Percentiles rank a stretch among this genome's conserved stretches.
These are phyloP conservation scores for Backusella luteola DNA, from an alignment of 192 early-diverging fungal species.

Conservation along the genomic window DNA sequence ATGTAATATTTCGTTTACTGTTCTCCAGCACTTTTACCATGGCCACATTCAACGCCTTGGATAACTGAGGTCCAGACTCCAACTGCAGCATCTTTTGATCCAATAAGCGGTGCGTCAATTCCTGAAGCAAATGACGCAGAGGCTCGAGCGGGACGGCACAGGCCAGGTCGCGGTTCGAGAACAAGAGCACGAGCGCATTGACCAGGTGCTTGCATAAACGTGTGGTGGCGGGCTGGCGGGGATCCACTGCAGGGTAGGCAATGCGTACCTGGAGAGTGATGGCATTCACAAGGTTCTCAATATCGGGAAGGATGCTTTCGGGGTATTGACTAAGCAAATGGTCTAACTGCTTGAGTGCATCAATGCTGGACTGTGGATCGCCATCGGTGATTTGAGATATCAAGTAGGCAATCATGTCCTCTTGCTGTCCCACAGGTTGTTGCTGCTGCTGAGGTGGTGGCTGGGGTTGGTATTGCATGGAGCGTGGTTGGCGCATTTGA, in stretches of 20 bases:
- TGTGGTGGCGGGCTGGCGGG: conserved; percentile 44
- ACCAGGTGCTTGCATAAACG: conserved; percentile 81
- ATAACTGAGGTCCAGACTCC: conserved; percentile 59
- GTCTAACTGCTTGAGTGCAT: conserved; percentile 76
- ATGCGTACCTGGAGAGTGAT: conserved; percentile 74
- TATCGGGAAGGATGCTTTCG: conserved; percentile 54
- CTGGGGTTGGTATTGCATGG: conserved; percentile 21
- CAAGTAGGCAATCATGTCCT: conserved; percentile 62
- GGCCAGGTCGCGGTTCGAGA: conserved; percentile 68
- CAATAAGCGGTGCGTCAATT: conserved; percentile 76
- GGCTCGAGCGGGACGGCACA: conserved; percentile 57
- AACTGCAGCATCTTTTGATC: conserved; percentile 69
- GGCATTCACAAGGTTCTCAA: conserved; percentile 67
- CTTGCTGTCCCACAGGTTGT: conserved; percentile 33
- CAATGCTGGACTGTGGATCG: conserved; percentile 63
- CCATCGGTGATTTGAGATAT: conserved; percentile 66
- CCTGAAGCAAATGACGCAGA: conserved; percentile 68
- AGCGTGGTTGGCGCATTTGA: background rate
- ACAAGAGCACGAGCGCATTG: conserved; percentile 75
- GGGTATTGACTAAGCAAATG: conserved; percentile 52
- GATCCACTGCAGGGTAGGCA: conserved; percentile 62
- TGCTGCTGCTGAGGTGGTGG: conserved; percentile 31
- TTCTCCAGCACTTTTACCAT: conserved; percentile 93
- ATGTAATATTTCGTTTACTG: conserved; percentile 73
- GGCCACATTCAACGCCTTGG: conserved; percentile 79